Conservation (phyloP, 1,139 yeast species). For the Pichia sp. region DNA sequence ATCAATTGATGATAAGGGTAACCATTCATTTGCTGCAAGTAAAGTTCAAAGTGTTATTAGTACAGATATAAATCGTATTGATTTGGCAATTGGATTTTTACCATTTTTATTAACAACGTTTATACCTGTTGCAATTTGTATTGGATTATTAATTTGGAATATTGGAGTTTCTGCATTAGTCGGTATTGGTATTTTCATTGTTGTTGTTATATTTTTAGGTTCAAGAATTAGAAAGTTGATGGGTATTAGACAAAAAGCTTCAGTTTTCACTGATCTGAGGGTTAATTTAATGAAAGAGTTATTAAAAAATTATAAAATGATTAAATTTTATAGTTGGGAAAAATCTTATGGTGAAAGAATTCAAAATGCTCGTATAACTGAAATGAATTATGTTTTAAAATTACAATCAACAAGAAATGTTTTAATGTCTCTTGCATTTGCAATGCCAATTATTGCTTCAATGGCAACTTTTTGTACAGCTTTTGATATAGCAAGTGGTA, state of each 20-base stretch:
- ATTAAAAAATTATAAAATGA: conserved; percentile 40
- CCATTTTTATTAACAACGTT: conserved; percentile 65
- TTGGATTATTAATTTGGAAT: conserved; percentile 60
- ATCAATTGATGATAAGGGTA: conserved; percentile 51
- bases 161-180: conserved; percentile 69
- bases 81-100: conserved; percentile 64
- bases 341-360: conserved; percentile 38
- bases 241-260: conserved; percentile 40
- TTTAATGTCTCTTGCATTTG: conserved; percentile 38
- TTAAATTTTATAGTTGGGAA: conserved; percentile 49
- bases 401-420: conserved; percentile 40
- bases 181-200: conserved; percentile 51
- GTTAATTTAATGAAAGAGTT: conserved; percentile 41
- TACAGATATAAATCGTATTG: conserved; percentile 72
- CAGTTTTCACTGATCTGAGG: conserved; percentile 39
- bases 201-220: conserved; percentile 30
- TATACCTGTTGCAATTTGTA: conserved; percentile 46
- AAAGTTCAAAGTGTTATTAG: conserved; percentile 68
- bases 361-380: conserved; percentile 34
- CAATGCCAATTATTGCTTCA: conserved; percentile 40
- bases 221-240: conserved; percentile 36
- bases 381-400: conserved; percentile 36
- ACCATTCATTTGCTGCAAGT: conserved; percentile 58
- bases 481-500: conserved; percentile 44
- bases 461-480: conserved; percentile 64